Evolutionary conservation across 768 basidiomycete species (phyloP), one percentile per base, ranked within the genome.

Genomic region (Pleurotus giganteus): DNA sequence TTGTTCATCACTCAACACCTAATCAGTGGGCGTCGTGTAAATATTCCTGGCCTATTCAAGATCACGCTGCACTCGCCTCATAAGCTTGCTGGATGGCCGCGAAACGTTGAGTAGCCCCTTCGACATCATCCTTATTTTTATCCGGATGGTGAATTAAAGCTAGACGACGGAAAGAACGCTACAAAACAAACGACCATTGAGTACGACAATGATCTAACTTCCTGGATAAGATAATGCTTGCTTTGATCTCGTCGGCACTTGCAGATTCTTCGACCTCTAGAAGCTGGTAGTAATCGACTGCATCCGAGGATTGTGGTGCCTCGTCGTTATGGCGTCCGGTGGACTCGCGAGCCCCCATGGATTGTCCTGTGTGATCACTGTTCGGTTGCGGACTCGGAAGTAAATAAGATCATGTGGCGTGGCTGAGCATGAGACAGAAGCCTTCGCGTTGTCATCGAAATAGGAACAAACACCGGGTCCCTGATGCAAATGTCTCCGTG

Each of bases 1-100:
- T 81, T 98, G 94, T 57, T 95, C 92, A 68, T 98, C 96, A 62
- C 91, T 93, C 39, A 98, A 78, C 44, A 96, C 88, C 92, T 94
- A 44, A 8, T 17, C 49, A 59, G 50, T 34, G 37, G 32, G 43
- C 44, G 56, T 51, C 36, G 15, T 13, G 12, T 26, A 21, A 54
- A 43, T 9, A 45, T 23, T 37, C 34, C 17, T 26, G 32, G 39
- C 43, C 44, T 44, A 56, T 43, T 54, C 4, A 23, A 57, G 26
- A 51, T 23, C 9, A 17, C 37, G 21, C 32, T 15, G 60, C 26
- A 65, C 80, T 47, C 59, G 90, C 94, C 79, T 98, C 97, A 64
- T 98, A 98, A 3, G 97, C 97, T 64, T 96, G 91, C 63, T 98
- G 97, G 6, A 99, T 71, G 15, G 81, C 72, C 1, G 95, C 88